A percentile compares a stretch with the other conserved stretches of the same genome.
Conservation (phyloP, 768 basidiomycete species). For the Mycena floridula region DNA sequence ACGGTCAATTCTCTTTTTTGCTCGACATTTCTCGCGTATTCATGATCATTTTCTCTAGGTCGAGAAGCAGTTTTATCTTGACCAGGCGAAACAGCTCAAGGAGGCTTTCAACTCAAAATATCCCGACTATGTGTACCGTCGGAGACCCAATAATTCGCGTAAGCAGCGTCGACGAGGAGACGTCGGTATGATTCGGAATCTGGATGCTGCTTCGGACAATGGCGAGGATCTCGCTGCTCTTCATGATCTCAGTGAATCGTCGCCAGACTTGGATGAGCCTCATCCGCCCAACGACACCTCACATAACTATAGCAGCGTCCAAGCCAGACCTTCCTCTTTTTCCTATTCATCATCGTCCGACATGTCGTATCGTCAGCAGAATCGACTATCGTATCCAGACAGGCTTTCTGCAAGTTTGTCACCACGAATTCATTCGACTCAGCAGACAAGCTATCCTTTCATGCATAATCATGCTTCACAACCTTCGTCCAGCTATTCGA, state of each 20-base stretch:
- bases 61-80: conserved; percentile 84
- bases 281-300: conserved; percentile 18
- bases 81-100: conserved; percentile 81
- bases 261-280: conserved; percentile 30
- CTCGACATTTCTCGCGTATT: conserved; percentile 2
- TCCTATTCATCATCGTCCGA: neutral
- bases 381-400: neutral
- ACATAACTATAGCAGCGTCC: conserved; percentile 16
- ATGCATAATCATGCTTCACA: too few relatives aligned
- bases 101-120: conserved; percentile 82
- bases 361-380: neutral
- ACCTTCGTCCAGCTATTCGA: too few relatives aligned
- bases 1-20: conserved; percentile 39
- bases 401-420: too few relatives aligned
- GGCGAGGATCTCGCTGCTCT: conserved; percentile 24
- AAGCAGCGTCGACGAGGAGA: conserved; percentile 30
- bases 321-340: conserved; percentile 2
- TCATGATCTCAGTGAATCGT: conserved; percentile 29
- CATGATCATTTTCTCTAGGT: conserved; percentile 31
- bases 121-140: conserved; percentile 86
- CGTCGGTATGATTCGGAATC: neutral
- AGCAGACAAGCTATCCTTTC: too few relatives aligned
- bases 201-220: conserved; percentile 14
- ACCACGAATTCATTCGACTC: too few relatives aligned
- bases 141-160: conserved; percentile 83